Percentiles rank a stretch among this genome's conserved stretches.
phyloP scores from a whole-genome alignment of 495 filamentous ascomycete species.

The Talaromyces proteolyticus region DNA sequence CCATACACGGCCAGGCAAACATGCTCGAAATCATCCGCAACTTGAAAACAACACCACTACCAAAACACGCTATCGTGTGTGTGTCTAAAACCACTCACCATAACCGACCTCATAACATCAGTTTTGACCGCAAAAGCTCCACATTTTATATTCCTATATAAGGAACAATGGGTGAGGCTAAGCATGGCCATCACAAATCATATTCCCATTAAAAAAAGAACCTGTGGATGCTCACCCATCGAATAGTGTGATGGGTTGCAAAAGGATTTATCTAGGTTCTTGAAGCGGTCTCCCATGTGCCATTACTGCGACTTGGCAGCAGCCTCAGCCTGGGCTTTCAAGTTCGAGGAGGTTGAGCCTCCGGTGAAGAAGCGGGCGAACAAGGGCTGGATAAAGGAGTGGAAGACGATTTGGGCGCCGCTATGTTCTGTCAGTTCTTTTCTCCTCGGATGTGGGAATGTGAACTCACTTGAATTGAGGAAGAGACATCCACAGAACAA shows the following conservation, averaged over 20 bases:
- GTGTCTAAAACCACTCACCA: slow-evolving; percentile 8
- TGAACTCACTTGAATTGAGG: slow-evolving; percentile 78
- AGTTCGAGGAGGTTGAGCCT: slow-evolving; percentile 76
- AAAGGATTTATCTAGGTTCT: background rate
- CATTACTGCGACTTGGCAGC: slow-evolving; percentile 46
- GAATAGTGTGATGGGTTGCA: background rate
- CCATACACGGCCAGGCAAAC: slow-evolving; percentile 8
- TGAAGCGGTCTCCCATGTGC: background rate
- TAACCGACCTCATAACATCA: background rate
- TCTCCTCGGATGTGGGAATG: background rate
- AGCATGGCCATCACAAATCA: background rate
- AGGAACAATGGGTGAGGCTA: background rate
- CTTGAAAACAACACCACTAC: background rate
- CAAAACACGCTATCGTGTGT: slow-evolving; percentile 7
- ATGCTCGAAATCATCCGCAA: background rate
- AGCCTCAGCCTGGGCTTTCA: slow-evolving; percentile 84
- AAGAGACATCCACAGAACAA: slow-evolving; percentile 95
- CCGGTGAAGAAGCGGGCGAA: slow-evolving; percentile 83
- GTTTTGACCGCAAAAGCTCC: background rate
- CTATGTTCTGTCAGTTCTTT: slow-evolving; percentile 41
- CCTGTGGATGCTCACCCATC: background rate
- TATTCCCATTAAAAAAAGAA: background rate
- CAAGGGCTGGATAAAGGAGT: slow-evolving; percentile 86
- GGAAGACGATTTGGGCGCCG: slow-evolving; percentile 94
- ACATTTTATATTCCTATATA: background rate